A percentile compares a stretch with the other conserved stretches of the same genome.
These are phyloP conservation scores for Alternaria brassicicola DNA, from an alignment of 2,329 filamentous ascomycete species.

Conservation along the genomic window DNA sequence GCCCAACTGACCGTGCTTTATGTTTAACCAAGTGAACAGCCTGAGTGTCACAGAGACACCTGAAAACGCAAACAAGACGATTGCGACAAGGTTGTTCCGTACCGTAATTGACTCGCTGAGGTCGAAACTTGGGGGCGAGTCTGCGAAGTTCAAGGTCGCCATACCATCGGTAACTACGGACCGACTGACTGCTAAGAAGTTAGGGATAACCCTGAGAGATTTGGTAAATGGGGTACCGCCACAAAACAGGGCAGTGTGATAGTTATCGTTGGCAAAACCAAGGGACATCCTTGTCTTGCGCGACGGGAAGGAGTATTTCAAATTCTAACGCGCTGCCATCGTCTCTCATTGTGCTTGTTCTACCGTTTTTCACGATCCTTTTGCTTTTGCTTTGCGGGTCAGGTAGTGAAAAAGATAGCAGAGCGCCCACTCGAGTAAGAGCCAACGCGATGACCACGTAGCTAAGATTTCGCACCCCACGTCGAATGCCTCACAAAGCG, in stretches of 20 bases:
- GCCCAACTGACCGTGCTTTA: too few relatives aligned
- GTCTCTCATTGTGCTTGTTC: too few relatives aligned
- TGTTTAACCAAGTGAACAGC: too few relatives aligned
- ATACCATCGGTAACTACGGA: not conserved
- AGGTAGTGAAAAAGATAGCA: too few relatives aligned
- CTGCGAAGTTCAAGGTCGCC: not conserved
- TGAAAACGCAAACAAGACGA: too few relatives aligned
- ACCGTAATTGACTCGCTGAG: not conserved
- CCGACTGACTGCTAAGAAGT: not conserved
- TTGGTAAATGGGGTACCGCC: not conserved
- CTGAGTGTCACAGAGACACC: too few relatives aligned
- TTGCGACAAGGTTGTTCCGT: not conserved
- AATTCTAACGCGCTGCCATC: too few relatives aligned
- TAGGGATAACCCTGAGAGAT: not conserved
- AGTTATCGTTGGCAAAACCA: not conserved
- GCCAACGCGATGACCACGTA: too few relatives aligned
- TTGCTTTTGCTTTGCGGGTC: too few relatives aligned
- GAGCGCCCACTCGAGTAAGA: too few relatives aligned
- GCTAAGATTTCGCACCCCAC: too few relatives aligned
- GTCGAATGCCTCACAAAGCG: not conserved
- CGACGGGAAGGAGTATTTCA: not conserved
- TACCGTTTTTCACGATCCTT: too few relatives aligned
- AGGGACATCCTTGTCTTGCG: not conserved
- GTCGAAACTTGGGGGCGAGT: not conserved
- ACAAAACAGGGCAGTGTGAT: not conserved